Evolutionary conservation across 495 filamentous ascomycete species (phyloP).

Genomic region (Penicillium maclennaniae): DNA sequence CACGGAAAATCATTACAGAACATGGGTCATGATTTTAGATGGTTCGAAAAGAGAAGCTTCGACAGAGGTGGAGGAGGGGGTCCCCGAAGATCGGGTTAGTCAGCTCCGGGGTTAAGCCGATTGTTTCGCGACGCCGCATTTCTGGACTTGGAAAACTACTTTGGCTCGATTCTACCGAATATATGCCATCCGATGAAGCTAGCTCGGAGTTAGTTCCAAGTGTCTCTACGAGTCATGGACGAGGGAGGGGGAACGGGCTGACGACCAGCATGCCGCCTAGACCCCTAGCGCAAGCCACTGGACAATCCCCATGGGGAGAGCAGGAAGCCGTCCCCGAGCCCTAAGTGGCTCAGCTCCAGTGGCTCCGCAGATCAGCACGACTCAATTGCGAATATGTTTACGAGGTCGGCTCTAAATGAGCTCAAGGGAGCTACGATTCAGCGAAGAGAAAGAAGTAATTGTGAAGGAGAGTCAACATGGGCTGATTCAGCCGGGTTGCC

Average conservation of each 20-base stretch:
- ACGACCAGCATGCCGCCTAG: not conserved
- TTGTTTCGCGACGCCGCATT: not conserved
- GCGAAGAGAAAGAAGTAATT: not conserved
- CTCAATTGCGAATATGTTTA: not conserved
- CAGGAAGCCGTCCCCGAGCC: conserved; percentile 4
- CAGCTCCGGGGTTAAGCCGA: conserved; percentile 20
- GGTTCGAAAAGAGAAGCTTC: not conserved
- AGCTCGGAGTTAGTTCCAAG: not conserved
- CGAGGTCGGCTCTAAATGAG: too few species aligned
- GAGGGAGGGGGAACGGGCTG: not conserved
- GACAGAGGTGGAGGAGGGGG: conserved; percentile 8
- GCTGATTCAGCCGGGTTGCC: conserved; percentile 2
- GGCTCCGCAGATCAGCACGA: conserved; percentile 4
- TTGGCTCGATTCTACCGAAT: conserved; percentile 10
- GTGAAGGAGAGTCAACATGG: not conserved
- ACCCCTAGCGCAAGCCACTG: conserved; percentile 14
- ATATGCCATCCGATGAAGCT: conserved; percentile 7
- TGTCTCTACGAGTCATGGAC: not conserved
- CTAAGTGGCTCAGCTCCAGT: not conserved
- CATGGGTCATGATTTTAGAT: not conserved
- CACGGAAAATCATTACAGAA: conserved; percentile 12
- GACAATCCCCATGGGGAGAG: conserved; percentile 14
- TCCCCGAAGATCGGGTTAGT: conserved; percentile 10
- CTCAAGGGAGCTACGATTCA: not conserved
- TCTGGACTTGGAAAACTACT: not conserved